Base-by-base conservation (phyloP, 176 grass and related monocot genomes). In the Oropetium thomaeum region DNA sequence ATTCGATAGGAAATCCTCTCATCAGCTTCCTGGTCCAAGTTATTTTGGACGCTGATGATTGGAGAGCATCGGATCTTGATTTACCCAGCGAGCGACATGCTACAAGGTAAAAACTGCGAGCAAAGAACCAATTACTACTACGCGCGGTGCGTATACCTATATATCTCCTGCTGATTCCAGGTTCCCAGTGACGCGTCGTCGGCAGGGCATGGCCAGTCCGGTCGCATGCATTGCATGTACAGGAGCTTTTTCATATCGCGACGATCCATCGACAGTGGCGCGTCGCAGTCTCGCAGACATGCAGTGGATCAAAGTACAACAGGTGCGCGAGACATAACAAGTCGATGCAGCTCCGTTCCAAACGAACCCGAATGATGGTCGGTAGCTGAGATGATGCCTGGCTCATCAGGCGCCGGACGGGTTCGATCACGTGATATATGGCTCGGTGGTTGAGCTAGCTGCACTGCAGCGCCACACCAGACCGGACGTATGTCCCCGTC, bases 301-400 rank as follows among this genome's bases (percentile, higher is more conserved):
- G 44, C 32, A 53, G 4, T 39, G 53, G 53, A 62, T 62, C 8
- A 1, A 15, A 41, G 22, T 9, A 15, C 74, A 39, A 27, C 52
- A 40, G 32, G 11, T 3, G 32, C 9, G 20, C 1, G 71, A 70
- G 71, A 70, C 45, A 55, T 70, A 55, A 58, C 65, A 75, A 53
- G 51, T 31, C 83, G 48, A 7, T 52, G 32, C 14, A 23, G 51
- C 52, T 25, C 69, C 23, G 76, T 44, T 61, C 39, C 73, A 43
- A 33, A 61, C 19, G 12, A 67, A 58, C 58, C 51, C 33, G n/a
- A 33, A 40, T 33, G 30, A 81, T 33, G 30, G 73, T 53, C 10
- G 34, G 60, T 15, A 3, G 3, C 55, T 5, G 78, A n/a, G n/a
- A n/a, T n/a, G n/a, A n/a, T n/a, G n/a, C n/a, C 57, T 59, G 55